A percentile compares a stretch with the other conserved stretches of the same genome.
These are phyloP conservation scores for Ophiocordyceps australis DNA, from an alignment of 2,329 filamentous ascomycete species.

Conservation along the genomic window DNA sequence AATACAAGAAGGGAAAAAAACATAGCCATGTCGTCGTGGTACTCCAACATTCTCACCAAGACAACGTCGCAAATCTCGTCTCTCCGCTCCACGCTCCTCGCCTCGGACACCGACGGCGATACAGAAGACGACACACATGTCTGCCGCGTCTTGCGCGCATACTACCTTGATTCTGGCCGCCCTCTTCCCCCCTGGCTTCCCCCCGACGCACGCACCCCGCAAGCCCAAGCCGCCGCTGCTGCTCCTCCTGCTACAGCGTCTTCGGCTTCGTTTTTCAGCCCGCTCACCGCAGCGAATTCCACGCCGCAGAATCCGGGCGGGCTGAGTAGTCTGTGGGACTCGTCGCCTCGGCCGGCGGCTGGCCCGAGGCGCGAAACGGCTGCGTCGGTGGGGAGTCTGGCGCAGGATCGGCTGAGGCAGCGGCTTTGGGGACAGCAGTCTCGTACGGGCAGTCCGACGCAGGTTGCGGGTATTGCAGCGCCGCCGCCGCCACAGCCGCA, in stretches of 20 bases:
- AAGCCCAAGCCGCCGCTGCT: slow-evolving; percentile 21
- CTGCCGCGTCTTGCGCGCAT: slow-evolving; percentile 77
- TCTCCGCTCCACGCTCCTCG: slow-evolving; percentile 50
- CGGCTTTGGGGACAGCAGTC: slow-evolving; percentile 41
- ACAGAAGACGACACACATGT: slow-evolving; percentile 87
- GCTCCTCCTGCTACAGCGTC: slow-evolving; percentile 28
- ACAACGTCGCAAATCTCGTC: slow-evolving; percentile 48
- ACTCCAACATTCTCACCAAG: slow-evolving; percentile 53
- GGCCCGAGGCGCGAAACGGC: too few relatives aligned
- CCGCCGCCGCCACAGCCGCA: neutral
- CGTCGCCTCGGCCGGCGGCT: too few relatives aligned
- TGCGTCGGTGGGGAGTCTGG: too few relatives aligned
- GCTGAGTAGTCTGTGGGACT: slow-evolving; percentile 40
- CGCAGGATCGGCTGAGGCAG: slow-evolving; percentile 70
- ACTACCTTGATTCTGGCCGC: slow-evolving; percentile 79
- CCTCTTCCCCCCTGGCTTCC: slow-evolving; percentile 76
- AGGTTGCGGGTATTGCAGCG: neutral
- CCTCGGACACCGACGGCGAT: slow-evolving; percentile 48
- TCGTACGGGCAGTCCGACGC: neutral
- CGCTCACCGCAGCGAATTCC: slow-evolving; percentile 20
- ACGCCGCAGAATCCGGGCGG: slow-evolving; percentile 12
- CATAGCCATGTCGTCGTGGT: slow-evolving; percentile 65
- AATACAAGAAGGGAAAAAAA: too few relatives aligned
- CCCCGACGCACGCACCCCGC: slow-evolving; percentile 43
- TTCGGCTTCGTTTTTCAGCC: too few relatives aligned